Percentiles rank a stretch among this genome's conserved stretches.
Evolutionary conservation across 2,329 filamentous ascomycete genomes (phyloP).

Genomic region (Leptographium galeiforme): DNA sequence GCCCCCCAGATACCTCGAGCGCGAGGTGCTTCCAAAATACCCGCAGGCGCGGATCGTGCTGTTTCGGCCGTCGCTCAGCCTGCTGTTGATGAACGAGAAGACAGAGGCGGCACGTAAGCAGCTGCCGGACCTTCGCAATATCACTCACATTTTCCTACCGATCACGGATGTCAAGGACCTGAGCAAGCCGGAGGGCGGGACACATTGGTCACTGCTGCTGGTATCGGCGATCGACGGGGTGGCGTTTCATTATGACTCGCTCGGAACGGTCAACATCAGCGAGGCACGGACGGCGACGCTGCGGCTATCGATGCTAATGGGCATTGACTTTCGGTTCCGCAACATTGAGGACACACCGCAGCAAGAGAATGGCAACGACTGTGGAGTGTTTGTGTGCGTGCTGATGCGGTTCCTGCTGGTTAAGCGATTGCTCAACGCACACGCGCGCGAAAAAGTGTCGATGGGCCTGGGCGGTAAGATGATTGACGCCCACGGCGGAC

Average conservation of each 20-base stretch:
- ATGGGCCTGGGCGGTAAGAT: conserved; percentile 86
- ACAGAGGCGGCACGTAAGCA: conserved; percentile 13
- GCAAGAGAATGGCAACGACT: conserved; percentile 86
- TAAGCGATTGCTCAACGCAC: conserved; percentile 65
- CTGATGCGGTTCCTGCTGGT: conserved; percentile 89
- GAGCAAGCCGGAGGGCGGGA: conserved; percentile 70
- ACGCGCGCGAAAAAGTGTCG: conserved; percentile 72
- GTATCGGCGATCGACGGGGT: conserved; percentile 80
- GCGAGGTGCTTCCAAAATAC: conserved; percentile 68
- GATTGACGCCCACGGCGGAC: conserved; percentile 64
- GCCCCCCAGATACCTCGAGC: conserved; percentile 59
- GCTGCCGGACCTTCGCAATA: conserved; percentile 65
- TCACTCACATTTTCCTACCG: conserved; percentile 89
- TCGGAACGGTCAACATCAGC: conserved; percentile 59
- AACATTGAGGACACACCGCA: conserved; percentile 76
- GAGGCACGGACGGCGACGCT: conserved; percentile 58
- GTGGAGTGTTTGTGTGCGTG: conserved; percentile 90
- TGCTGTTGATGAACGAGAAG: conserved; percentile 64
- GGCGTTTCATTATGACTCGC: conserved; percentile 92
- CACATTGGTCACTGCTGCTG: conserved; percentile 87
- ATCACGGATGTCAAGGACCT: conserved; percentile 80
- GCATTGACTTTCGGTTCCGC: conserved; percentile 57
- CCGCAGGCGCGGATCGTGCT: conserved; percentile 79
- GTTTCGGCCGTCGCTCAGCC: conserved; percentile 84
- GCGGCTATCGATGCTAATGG: conserved; percentile 57